Percentiles rank a stretch among this genome's conserved stretches.
Conservation (phyloP, 768 basidiomycete genomes). For the Lentinula edodes region DNA sequence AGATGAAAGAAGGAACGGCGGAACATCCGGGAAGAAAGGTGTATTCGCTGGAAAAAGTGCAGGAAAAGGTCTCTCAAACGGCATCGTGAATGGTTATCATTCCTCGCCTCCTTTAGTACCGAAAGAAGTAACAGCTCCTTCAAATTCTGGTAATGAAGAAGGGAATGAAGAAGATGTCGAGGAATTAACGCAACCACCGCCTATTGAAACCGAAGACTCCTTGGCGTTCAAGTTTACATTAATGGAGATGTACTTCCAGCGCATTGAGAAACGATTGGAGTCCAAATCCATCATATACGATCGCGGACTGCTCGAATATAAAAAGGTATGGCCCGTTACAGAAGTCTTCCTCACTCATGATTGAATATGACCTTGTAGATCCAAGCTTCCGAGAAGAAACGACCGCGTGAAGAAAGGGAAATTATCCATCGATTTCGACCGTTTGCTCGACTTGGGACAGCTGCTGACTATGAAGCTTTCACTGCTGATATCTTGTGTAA, state of each 20-base stretch:
- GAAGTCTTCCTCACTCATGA: neutral
- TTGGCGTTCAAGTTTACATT: constrained; percentile 84
- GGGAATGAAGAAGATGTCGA: constrained; percentile 62
- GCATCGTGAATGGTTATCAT: constrained; percentile 40
- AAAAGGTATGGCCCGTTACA: constrained; percentile 60
- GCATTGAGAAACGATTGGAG: constrained; percentile 79
- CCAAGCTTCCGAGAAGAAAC: constrained; percentile 87
- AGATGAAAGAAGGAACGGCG: constrained; percentile 36
- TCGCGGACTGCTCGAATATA: constrained; percentile 86
- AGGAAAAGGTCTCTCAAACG: constrained; percentile 36
- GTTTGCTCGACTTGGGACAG: constrained; percentile 86
- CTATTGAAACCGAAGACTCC: constrained; percentile 80
- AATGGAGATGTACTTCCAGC: constrained; percentile 87
- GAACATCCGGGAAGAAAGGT: constrained; percentile 9
- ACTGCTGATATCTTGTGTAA: constrained; percentile 85
- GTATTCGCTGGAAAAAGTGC: constrained; percentile 30
- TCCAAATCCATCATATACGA: constrained; percentile 89
- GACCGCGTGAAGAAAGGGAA: constrained; percentile 87
- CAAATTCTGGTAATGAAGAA: constrained; percentile 36
- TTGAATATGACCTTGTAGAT: constrained; percentile 45
- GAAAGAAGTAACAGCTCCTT: neutral
- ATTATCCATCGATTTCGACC: constrained; percentile 84
- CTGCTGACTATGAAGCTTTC: constrained; percentile 87
- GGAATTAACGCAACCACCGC: constrained; percentile 65
- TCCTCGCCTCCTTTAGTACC: neutral